These are phyloP conservation scores for Bolboschoenoplectus hybrid DNA, from an alignment of 202 grass and related monocot genomes.

Conservation along the genomic window DNA sequence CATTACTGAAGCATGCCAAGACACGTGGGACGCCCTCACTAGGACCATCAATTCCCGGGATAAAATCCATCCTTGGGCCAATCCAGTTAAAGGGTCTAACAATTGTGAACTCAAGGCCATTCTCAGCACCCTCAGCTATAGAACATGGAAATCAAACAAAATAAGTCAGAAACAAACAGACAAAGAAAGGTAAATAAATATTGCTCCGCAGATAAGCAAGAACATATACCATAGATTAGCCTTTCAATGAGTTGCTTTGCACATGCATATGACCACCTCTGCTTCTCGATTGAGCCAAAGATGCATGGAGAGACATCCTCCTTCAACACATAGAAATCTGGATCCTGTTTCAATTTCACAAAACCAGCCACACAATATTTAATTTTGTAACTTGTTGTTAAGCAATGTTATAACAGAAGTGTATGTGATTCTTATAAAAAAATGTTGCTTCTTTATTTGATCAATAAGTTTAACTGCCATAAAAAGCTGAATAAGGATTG, in stretches of 20 bases:
- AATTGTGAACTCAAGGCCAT: constrained; percentile 85
- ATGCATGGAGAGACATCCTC: constrained; percentile 96
- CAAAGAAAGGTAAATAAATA: background rate
- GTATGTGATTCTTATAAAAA: background rate
- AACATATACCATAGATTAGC: constrained; percentile 77
- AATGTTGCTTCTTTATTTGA: background rate
- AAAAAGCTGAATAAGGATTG: background rate
- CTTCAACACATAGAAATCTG: constrained; percentile 92
- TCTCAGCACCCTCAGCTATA: constrained; percentile 89
- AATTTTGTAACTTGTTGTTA: background rate
- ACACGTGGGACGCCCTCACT: constrained; percentile 98
- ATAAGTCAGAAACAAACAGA: constrained; percentile 31
- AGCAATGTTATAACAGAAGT: constrained; percentile 32
- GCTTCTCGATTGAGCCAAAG: constrained; percentile 92
- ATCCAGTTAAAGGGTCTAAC: constrained; percentile 99
- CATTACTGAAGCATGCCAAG: constrained; percentile 98
- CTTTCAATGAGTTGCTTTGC: constrained; percentile 98
- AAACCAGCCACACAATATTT: background rate
- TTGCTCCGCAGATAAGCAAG: constrained; percentile 24
- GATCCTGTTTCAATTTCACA: constrained; percentile 60
- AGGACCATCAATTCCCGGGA: constrained; percentile 95
- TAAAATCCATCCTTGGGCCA: constrained; percentile 98
- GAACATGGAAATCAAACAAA: constrained; percentile 41
- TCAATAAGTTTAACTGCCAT: constrained; percentile 7
- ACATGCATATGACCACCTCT: constrained; percentile 92